Evolutionary conservation across 2,329 filamentous ascomycete genomes (phyloP).

Genomic region (Aureobasidium sp.): DNA sequence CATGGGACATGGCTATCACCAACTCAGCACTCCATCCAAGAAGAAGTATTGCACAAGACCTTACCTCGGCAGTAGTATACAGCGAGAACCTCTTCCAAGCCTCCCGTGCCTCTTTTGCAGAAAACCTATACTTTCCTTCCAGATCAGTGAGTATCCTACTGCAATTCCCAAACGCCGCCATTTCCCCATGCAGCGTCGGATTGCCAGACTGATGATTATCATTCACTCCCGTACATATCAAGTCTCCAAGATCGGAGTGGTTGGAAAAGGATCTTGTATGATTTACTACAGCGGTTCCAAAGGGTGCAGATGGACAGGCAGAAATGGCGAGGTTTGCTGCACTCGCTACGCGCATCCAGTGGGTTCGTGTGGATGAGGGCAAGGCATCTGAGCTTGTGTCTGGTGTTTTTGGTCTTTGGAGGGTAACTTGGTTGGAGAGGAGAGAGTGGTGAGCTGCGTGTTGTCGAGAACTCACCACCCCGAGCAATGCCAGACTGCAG

Average conservation of each 20-base stretch:
- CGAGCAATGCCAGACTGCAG: not conserved
- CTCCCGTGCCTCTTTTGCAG: conserved; percentile 31
- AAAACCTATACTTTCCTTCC: conserved; percentile 37
- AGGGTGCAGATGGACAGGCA: conserved; percentile 47
- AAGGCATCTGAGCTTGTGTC: not conserved
- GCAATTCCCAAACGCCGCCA: conserved; percentile 48
- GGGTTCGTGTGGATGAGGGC: conserved; percentile 28
- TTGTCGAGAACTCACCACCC: not conserved
- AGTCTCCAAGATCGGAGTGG: conserved; percentile 32
- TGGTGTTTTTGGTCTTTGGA: not conserved
- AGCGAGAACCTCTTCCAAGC: conserved; percentile 43
- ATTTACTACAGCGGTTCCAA: conserved; percentile 49
- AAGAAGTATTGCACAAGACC: not conserved
- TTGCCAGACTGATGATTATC: conserved; percentile 38
- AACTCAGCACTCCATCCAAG: not conserved
- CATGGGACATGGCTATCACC: conserved; percentile 45
- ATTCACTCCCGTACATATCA: conserved; percentile 47
- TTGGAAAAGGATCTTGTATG: conserved; percentile 33
- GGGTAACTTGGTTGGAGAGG: not conserved
- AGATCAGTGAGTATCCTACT: conserved; percentile 41
- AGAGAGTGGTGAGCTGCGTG: not conserved
- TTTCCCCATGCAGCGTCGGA: conserved; percentile 49
- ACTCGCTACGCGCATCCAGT: conserved; percentile 48
- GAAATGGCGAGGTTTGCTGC: conserved; percentile 33
- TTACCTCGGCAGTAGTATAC: conserved; percentile 45